A percentile compares a stretch with the other conserved stretches of the same genome.
Evolutionary conservation across 2,329 filamentous ascomycete species (phyloP).

Genomic region (Geosmithia morbida): DNA sequence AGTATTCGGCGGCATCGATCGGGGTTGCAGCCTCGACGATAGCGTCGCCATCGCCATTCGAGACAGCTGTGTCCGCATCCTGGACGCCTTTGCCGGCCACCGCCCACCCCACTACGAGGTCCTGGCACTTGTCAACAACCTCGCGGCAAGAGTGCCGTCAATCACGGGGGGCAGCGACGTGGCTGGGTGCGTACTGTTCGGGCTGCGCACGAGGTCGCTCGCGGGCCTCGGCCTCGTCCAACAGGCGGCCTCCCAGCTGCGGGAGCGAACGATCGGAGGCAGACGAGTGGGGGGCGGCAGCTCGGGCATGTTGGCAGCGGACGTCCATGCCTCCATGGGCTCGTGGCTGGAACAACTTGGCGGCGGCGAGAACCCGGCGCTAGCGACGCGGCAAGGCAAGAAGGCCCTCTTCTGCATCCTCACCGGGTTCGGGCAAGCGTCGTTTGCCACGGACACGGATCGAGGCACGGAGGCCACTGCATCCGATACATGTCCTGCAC

Average conservation of each 20-base stretch:
- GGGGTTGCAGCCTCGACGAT: background rate
- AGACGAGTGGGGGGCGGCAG: background rate
- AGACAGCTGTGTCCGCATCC: background rate
- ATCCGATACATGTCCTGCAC: background rate
- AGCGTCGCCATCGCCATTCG: background rate
- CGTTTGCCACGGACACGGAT: no score
- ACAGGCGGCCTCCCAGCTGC: background rate
- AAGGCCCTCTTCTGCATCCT: background rate
- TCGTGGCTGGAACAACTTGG: background rate
- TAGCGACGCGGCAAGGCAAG: background rate
- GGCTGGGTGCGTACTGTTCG: background rate
- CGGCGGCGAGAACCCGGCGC: background rate
- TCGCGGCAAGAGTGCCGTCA: background rate
- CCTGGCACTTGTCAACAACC: conserved; percentile 2
- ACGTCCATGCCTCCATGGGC: background rate
- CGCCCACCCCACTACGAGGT: background rate
- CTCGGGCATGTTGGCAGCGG: background rate
- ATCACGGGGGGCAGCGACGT: background rate
- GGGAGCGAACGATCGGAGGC: background rate
- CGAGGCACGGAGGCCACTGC: background rate
- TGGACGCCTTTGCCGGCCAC: background rate
- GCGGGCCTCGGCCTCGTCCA: conserved; percentile 1
- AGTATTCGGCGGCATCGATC: conserved; percentile 11
- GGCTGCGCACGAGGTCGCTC: conserved; percentile 1
- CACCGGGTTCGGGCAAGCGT: background rate